phyloP scores from a whole-genome alignment of 176 grass and related monocot genomes.

The Oryza glaberrima region DNA sequence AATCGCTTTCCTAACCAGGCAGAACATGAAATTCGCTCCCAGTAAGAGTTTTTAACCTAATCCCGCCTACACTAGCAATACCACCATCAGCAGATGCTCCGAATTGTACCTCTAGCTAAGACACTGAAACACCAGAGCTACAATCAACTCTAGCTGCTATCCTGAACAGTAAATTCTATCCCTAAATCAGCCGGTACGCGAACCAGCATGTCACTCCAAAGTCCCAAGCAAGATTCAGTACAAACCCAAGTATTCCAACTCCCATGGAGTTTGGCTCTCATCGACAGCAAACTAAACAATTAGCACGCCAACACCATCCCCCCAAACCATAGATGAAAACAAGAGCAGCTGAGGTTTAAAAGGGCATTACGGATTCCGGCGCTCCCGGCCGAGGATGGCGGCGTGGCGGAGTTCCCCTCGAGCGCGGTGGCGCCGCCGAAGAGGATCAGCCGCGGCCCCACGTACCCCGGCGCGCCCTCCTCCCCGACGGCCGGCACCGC shows the following conservation, averaged over 20 bases:
- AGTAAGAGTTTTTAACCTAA: slow-evolving; percentile 25
- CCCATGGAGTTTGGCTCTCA: neutral
- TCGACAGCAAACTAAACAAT: neutral
- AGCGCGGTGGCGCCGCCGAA: slow-evolving; percentile 94
- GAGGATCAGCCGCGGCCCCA: slow-evolving; percentile 72
- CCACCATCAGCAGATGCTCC: neutral
- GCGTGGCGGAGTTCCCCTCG: slow-evolving; percentile 72
- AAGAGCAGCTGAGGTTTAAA: slow-evolving; percentile 10
- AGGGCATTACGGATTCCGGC: slow-evolving; percentile 80
- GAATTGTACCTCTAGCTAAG: slow-evolving; percentile 1
- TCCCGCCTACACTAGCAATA: slow-evolving; percentile 1
- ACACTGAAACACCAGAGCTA: neutral
- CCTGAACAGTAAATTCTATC: neutral
- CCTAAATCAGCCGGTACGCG: neutral
- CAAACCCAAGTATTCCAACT: neutral
- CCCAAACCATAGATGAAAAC: neutral
- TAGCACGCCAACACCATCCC: neutral
- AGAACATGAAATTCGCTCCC: neutral
- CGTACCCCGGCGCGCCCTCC: slow-evolving; percentile 62
- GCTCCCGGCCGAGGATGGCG: slow-evolving; percentile 67
- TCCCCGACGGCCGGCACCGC: slow-evolving; percentile 76
- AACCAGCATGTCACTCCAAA: neutral
- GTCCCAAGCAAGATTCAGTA: neutral
- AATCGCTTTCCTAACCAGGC: slow-evolving; percentile 21
- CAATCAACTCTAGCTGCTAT: neutral